Evolutionary conservation across 345 rosid species (phyloP).

Genomic region (Cochlearia excelsa): DNA sequence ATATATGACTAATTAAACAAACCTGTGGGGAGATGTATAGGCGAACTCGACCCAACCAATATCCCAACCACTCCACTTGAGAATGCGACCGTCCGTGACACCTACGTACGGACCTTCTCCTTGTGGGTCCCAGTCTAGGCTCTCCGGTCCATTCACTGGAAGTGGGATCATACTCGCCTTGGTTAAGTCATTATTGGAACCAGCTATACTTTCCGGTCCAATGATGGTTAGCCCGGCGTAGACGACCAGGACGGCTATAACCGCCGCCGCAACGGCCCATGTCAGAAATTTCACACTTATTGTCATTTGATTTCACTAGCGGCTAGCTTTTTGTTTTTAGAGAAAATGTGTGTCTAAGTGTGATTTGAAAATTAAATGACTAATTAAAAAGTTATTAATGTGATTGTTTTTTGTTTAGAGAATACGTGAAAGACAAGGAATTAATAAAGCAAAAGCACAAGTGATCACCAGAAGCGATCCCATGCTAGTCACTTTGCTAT

Average conservation of each 20-base stretch:
- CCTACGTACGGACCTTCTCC: slow-evolving; percentile 39
- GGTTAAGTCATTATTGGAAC: slow-evolving; percentile 23
- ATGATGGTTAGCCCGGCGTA: slow-evolving; percentile 19
- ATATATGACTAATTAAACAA: neutral
- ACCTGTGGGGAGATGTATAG: slow-evolving; percentile 51
- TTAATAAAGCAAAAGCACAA: too few species aligned
- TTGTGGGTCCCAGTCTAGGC: slow-evolving; percentile 33
- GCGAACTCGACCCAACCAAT: slow-evolving; percentile 65
- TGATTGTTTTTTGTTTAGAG: too few species aligned
- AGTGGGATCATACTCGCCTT: slow-evolving; percentile 23
- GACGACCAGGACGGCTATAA: slow-evolving; percentile 20
- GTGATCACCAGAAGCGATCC: too few species aligned
- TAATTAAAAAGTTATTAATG: too few species aligned
- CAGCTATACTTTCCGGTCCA: slow-evolving; percentile 28
- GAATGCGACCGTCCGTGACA: slow-evolving; percentile 35
- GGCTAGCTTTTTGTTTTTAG: neutral
- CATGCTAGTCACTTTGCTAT: too few species aligned
- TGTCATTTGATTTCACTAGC: slow-evolving; percentile 14
- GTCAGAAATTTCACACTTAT: slow-evolving; percentile 12
- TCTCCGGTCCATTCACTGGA: slow-evolving; percentile 35
- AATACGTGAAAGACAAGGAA: too few species aligned
- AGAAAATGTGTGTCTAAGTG: too few species aligned
- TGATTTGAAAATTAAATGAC: too few species aligned
- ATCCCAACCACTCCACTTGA: slow-evolving; percentile 32
- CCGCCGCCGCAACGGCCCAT: slow-evolving; percentile 14